These are phyloP conservation scores for Asparagopsis taxiformis DNA, from an alignment of 31 red algal species.

Conservation along the genomic window DNA sequence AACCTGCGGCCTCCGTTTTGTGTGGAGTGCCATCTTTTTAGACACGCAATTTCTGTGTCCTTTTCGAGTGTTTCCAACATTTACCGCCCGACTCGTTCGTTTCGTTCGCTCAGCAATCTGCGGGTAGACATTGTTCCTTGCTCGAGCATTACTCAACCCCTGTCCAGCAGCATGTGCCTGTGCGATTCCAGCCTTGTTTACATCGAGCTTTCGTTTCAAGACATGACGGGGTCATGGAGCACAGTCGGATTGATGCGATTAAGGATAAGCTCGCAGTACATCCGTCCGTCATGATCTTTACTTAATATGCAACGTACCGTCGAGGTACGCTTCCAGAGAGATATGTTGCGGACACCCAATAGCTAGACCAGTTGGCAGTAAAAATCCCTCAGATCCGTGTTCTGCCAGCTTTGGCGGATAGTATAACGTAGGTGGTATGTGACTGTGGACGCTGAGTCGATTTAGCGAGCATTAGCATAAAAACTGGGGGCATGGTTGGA, in stretches of 20 bases:
- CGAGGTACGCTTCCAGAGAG: constrained; percentile 20
- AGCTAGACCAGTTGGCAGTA: constrained; percentile 91
- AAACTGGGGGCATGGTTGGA: too few relatives aligned
- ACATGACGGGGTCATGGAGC: constrained; percentile 29
- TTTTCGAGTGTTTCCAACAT: background rate
- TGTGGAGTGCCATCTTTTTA: background rate
- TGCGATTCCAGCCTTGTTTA: constrained; percentile 37
- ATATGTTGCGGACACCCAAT: constrained; percentile 72
- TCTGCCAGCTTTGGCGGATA: too few relatives aligned
- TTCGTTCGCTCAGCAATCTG: background rate
- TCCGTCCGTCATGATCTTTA: constrained; percentile 74
- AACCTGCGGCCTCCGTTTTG: background rate
- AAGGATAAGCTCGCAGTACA: constrained; percentile 77
- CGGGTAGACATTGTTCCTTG: background rate
- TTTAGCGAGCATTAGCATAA: too few relatives aligned
- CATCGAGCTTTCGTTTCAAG: constrained; percentile 19
- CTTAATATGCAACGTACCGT: constrained; percentile 85
- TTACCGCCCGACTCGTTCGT: background rate
- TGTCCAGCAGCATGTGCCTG: constrained; percentile 7
- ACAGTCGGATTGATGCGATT: constrained; percentile 33
- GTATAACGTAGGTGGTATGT: too few relatives aligned
- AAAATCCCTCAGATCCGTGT: too few relatives aligned
- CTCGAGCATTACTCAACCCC: background rate
- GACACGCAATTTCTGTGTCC: background rate
- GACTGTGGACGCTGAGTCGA: too few relatives aligned